phyloP scores from a whole-genome alignment of 352 stramenopile species.

The Blastocystis sp. region DNA sequence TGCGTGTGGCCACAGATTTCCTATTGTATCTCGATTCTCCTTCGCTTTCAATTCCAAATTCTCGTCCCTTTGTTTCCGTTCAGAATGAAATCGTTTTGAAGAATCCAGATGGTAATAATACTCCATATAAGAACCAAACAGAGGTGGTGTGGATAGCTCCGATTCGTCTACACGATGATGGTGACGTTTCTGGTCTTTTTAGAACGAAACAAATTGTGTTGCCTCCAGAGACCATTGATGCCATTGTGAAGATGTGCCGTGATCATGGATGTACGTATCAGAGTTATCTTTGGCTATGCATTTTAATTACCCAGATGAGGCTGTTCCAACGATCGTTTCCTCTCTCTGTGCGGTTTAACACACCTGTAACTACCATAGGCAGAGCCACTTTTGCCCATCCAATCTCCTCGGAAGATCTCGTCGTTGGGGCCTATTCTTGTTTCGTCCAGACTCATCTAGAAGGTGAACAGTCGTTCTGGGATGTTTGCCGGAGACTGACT shows the following conservation, averaged over 20 bases:
- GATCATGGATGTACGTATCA: background rate
- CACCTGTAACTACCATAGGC: background rate
- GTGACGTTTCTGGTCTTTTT: background rate
- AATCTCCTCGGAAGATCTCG: background rate
- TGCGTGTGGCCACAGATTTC: background rate
- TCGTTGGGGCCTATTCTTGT: background rate
- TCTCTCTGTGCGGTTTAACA: background rate
- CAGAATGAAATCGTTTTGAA: conserved; percentile 15
- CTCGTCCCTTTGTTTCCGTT: background rate
- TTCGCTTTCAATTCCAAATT: background rate
- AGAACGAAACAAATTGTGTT: background rate
- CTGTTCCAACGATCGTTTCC: background rate
- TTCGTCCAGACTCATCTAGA: background rate
- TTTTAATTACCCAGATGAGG: background rate
- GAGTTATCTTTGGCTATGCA: background rate
- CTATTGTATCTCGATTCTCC: background rate
- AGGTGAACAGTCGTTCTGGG: background rate
- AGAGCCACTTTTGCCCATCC: background rate
- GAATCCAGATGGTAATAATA: background rate
- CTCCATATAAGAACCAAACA: background rate
- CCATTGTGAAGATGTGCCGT: background rate
- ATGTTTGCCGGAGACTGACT: background rate
- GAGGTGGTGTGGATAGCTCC: background rate
- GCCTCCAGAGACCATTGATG: background rate
- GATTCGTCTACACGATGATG: background rate